A percentile compares a stretch with the other conserved stretches of the same genome.
Conservation (phyloP, 2,329 filamentous ascomycete species). For the Bisporella sp. region DNA sequence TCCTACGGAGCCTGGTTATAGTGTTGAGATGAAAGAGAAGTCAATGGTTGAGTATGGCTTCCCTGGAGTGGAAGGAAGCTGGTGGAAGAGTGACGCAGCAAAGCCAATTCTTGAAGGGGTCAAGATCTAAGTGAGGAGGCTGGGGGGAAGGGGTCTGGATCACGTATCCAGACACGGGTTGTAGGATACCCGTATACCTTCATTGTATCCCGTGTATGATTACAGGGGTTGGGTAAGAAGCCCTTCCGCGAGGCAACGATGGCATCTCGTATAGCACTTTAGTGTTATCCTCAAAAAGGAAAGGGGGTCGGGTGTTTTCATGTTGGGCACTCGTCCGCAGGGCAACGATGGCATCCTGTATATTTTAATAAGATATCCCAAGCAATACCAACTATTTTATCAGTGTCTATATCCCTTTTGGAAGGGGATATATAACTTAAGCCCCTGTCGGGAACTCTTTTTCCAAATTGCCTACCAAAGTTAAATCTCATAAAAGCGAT, state of each 20-base stretch:
- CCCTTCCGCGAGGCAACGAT: conserved; percentile 14
- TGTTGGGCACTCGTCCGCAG: conserved; percentile 22
- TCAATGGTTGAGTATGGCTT: conserved; percentile 77
- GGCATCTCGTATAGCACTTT: conserved; percentile 11
- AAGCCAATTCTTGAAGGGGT: conserved; percentile 26
- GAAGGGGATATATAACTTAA: no score
- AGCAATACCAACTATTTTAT: background rate
- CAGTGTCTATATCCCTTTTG: no score
- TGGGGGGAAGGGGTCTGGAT: conserved; percentile 7
- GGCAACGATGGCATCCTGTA: conserved; percentile 21
- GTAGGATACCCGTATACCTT: no score
- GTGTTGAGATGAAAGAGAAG: conserved; percentile 85
- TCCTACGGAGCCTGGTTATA: conserved; percentile 76
- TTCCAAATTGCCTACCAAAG: no score
- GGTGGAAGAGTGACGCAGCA: conserved; percentile 68
- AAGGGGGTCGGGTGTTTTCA: conserved; percentile 24
- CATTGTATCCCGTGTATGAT: no score
- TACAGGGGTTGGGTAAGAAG: no score
- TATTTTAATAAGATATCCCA: background rate
- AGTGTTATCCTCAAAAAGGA: background rate
- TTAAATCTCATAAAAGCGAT: no score
- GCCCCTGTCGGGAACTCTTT: no score
- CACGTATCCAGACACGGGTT: background rate
- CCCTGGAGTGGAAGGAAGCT: conserved; percentile 66
- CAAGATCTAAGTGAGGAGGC: conserved; percentile 21